Evolutionary conservation across 1,284 basidiomycete genomes (phyloP), one percentile per base, ranked within the genome.

Genomic region (Filobasidium uniguttulatum): DNA sequence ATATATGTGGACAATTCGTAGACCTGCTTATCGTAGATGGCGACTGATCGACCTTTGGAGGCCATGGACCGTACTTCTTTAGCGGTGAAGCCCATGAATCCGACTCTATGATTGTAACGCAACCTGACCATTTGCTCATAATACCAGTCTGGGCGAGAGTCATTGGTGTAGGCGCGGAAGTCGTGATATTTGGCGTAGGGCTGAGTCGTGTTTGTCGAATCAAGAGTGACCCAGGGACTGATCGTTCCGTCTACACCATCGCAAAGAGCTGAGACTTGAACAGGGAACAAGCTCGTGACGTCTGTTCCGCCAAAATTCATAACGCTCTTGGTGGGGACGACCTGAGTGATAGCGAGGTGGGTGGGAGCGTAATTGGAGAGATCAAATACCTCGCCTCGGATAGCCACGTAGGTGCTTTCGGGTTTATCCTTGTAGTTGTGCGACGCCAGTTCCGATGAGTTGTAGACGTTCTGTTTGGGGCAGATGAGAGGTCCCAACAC

Each of bases 111-210:
- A 52, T 80, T 83, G 73, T 83, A 91, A 5, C 90, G 83, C 80
- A 99, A 82, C 60, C 77, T 71, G 5, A 83, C 53, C 88, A 91
- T 91, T 57, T 74, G 77, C 72, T 98, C 85, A 58, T 84, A 89
- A 70, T 98, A 98, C 94, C 93, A 99, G 66, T 98, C 93, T 0
- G 90, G 89, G 20, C 91, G 80, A 0, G 83, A 82, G 63, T 98
- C 91, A 54, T 82, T 83, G 25, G 82, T 85, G 61, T 74, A 81
- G 0, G 79, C 80, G 35, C 90, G 83, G 79, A 98, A 98, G 66
- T 97, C 91, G 67, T 98, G 93, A 66, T 98, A 98, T n/a, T 85
- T 67, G 20, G 66, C 72, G 61, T 88, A 86, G 6, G 70, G 61
- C 60, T 90, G 83, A 20, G 85, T 83, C 46, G 76, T 77, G 73